These are phyloP conservation scores for Aphanomyces invadans DNA, from an alignment of 352 stramenopile species.

Conservation along the genomic window DNA sequence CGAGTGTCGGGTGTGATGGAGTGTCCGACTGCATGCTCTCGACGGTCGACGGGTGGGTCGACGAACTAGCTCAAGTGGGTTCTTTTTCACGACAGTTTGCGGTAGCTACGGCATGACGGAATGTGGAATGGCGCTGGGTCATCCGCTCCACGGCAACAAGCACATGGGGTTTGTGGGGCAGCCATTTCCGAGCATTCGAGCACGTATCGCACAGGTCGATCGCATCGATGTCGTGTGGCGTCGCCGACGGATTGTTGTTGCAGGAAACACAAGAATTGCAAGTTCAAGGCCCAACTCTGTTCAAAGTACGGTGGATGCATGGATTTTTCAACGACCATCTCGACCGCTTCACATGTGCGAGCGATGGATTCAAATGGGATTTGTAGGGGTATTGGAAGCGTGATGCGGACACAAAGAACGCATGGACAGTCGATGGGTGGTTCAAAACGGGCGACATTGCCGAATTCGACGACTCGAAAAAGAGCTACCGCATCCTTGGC, in stretches of 20 bases:
- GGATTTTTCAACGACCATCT: no score
- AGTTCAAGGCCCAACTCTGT: constrained; percentile 82
- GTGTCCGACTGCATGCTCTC: no score
- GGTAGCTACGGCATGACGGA: constrained; percentile 85
- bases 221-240: background rate
- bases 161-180: constrained; percentile 78
- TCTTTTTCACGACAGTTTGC: no score
- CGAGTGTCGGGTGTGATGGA: background rate
- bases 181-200: constrained; percentile 72
- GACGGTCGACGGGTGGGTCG: no score
- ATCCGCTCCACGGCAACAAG: constrained; percentile 60
- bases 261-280: constrained; percentile 56
- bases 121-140: constrained; percentile 87
- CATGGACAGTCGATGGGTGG: constrained; percentile 79
- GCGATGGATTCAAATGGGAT: background rate
- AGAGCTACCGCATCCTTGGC: constrained; percentile 85
- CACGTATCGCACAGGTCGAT: constrained; percentile 68
- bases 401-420: constrained; percentile 71
- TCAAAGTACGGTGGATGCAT: constrained; percentile 30
- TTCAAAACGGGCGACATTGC: constrained; percentile 89
- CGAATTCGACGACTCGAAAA: constrained; percentile 51
- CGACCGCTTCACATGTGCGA: no score
- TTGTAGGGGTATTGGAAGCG: constrained; percentile 72
- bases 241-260: background rate
- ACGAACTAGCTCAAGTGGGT: no score